Base-by-base conservation (phyloP, 208 protist genomes). In the Angomonas ambiguus region DNA sequence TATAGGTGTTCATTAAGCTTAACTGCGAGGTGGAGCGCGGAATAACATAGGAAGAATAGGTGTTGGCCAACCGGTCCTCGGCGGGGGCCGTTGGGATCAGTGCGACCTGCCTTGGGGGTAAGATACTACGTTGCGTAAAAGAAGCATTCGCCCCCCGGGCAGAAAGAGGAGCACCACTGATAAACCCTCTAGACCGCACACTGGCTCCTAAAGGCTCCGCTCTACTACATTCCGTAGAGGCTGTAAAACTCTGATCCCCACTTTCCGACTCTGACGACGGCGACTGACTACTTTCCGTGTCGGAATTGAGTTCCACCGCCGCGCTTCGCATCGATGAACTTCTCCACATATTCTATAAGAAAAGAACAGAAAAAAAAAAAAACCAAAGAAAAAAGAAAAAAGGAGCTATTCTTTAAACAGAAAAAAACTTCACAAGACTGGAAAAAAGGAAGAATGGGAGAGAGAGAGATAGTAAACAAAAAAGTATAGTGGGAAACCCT, bases 1-100 rank as follows among this genome's bases (percentile, higher is more conserved):
- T 63, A 22, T 68, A 79, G 28, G 69, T 65, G n/a, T 71, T 58
- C 32, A 57, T 60, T 16, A 45, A 45, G 16, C 38, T 45, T n/a
- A 8, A 8, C 16, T 45, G 38, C 38, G 38, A 45, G 38, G 38
- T 16, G 16, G 38, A n/a, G 8, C 38, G 38, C 38, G 38, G 38
- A 8, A 45, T 16, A 8, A 45, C 38, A 45, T 8, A 16, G 16
- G 38, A 45, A 16, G 38, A 45, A 45, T 45, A 45, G 38, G 38
- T 45, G 38, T 8, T 16, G 11, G 38, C 38, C 38, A 61, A 10
- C 30, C 56, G 25, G 56, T 45, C 38, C 38, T 45, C 38, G 16
- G 8, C 16, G 38, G 8, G 38, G 11, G 38, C 16, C 11, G 16
- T 45, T n/a, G n/a, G n/a, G n/a, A n/a, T n/a, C n/a, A n/a, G 38